These are phyloP conservation scores for Starmerella asiatica DNA, from an alignment of 805 yeast species.

Conservation along the genomic window DNA sequence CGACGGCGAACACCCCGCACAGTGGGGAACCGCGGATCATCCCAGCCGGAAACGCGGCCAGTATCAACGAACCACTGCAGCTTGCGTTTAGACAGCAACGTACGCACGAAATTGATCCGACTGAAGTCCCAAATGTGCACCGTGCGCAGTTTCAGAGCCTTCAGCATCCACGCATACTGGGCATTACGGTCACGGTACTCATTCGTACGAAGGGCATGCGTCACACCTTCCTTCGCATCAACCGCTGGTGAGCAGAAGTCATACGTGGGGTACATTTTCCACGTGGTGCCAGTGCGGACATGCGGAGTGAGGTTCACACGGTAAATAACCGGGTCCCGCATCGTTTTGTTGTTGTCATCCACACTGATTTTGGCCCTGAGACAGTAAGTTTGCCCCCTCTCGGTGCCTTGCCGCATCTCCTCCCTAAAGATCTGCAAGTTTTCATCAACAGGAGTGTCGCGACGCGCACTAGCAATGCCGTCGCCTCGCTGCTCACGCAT, in stretches of 20 bases:
- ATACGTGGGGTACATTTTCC: constrained; percentile 98
- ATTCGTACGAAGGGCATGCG: constrained; percentile 94
- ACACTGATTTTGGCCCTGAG: constrained; percentile 94
- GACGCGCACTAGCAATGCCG: constrained; percentile 82
- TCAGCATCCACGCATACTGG: constrained; percentile 92
- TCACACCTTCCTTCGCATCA: constrained; percentile 90
- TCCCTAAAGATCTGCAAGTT: constrained; percentile 63
- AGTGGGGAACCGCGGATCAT: constrained; percentile 99
- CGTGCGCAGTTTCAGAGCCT: constrained; percentile 68
- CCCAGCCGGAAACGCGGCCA: constrained; percentile 82
- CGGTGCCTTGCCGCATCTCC: constrained; percentile 90
- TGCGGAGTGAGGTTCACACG: constrained; percentile 96
- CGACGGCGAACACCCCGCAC: constrained; percentile 98
- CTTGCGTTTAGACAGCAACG: constrained; percentile 90
- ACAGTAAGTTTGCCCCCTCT: constrained; percentile 81
- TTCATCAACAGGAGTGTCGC: constrained; percentile 89
- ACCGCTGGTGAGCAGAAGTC: constrained; percentile 98
- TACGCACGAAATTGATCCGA: constrained; percentile 91
- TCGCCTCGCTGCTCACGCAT: constrained; percentile 99
- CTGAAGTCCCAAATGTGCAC: constrained; percentile 98
- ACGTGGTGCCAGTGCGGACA: constrained; percentile 80
- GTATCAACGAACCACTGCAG: constrained; percentile 98
- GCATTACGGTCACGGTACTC: constrained; percentile 98
- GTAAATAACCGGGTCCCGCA: constrained; percentile 96
- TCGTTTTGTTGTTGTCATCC: constrained; percentile 79